Percentiles rank a stretch among this genome's conserved stretches.
Evolutionary conservation across 1,139 yeast species (phyloP).

Genomic region (Schwanniomyces etchellsii): DNA sequence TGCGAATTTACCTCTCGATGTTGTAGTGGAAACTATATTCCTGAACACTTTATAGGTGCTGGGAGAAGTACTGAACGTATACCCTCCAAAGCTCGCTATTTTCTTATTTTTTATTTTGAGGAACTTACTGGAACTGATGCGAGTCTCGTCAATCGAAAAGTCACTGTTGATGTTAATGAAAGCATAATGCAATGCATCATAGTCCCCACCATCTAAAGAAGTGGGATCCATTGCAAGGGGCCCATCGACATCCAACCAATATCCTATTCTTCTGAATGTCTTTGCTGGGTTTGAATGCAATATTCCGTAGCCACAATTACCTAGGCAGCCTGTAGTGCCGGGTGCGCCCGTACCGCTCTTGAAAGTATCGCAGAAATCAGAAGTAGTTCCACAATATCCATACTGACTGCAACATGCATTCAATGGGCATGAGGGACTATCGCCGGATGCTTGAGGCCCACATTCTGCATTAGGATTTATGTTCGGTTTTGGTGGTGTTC

Average conservation of each 20-base stretch:
- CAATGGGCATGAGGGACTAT: too few relatives aligned
- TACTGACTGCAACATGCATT: too few relatives aligned
- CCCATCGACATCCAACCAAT: constrained; percentile 13
- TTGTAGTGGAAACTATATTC: too few relatives aligned
- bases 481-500: too few relatives aligned
- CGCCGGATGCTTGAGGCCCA: too few relatives aligned
- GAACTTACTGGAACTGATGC: constrained; percentile 5
- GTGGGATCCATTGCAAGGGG: constrained; percentile 9
- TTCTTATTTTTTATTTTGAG: constrained; percentile 10
- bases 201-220: constrained; percentile 5
- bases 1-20: constrained; percentile 11
- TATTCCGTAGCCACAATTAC: constrained; percentile 14
- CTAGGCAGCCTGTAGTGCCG: constrained; percentile 11
- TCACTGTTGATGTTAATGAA: constrained; percentile 11
- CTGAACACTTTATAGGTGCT: too few relatives aligned
- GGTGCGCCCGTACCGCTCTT: constrained; percentile 6
- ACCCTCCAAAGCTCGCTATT: constrained; percentile 12
- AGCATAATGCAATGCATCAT: constrained; percentile 13
- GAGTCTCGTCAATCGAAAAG: constrained; percentile 8
- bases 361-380: constrained; percentile 9
- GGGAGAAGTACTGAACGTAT: constrained; percentile 12
- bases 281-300: constrained; percentile 11
- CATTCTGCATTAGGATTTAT: too few relatives aligned
- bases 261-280: constrained; percentile 12
- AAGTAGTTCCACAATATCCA: too few relatives aligned